Evolutionary conservation across 345 rosid genomes (phyloP).

Genomic region (Gossypium rotundifolium): DNA sequence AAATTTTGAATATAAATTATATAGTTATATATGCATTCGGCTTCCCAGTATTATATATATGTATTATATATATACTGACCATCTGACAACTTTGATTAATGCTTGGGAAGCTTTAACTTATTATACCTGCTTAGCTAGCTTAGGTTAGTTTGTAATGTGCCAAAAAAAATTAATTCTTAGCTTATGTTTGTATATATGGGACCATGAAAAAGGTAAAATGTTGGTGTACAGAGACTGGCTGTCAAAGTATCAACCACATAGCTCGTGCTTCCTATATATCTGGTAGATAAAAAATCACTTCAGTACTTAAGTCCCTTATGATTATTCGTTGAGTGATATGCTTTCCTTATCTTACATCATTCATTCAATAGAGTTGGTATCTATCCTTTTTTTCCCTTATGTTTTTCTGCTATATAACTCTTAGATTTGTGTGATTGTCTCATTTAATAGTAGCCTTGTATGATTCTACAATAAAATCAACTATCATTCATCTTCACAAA

Average conservation of each 20-base stretch:
- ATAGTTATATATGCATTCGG: too few relatives aligned
- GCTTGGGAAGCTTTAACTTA: neutral
- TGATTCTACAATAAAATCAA: too few relatives aligned
- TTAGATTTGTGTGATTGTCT: too few relatives aligned
- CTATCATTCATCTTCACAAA: too few relatives aligned
- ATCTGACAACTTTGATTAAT: too few relatives aligned
- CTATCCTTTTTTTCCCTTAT: neutral
- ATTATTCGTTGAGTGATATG: neutral
- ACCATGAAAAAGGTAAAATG: neutral
- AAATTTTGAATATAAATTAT: too few relatives aligned
- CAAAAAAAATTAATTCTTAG: too few relatives aligned
- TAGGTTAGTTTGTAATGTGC: too few relatives aligned
- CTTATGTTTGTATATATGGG: neutral
- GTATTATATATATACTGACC: too few relatives aligned
- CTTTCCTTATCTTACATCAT: neutral
- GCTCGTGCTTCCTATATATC: neutral
- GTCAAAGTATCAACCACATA: neutral
- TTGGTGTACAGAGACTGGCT: neutral
- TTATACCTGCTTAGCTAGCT: neutral
- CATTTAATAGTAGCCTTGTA: too few relatives aligned
- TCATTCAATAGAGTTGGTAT: neutral
- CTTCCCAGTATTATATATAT: too few relatives aligned
- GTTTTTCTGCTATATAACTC: neutral
- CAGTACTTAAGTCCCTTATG: neutral
- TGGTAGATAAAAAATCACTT: constrained; percentile 4